phyloP scores from a whole-genome alignment of 306 rosid species.

The Canavalia ensiformis region DNA sequence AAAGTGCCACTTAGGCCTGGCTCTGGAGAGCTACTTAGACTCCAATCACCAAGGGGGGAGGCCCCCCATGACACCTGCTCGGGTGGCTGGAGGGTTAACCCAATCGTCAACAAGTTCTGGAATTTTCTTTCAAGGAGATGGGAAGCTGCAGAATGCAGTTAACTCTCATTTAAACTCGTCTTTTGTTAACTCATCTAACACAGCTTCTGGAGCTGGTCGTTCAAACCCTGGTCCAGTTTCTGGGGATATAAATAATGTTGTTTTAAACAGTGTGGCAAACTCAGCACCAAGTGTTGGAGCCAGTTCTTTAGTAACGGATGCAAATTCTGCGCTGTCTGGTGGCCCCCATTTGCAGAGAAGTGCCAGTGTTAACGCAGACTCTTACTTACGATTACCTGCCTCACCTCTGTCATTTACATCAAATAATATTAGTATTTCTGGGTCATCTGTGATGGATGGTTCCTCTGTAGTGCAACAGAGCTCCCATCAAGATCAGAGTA shows the following conservation, averaged over 20 bases:
- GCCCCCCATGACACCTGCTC: constrained; percentile 92
- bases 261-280: constrained; percentile 80
- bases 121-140: constrained; percentile 98
- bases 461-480: constrained; percentile 86
- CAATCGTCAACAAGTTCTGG: constrained; percentile 95
- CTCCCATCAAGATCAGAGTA: constrained; percentile 85
- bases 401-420: constrained; percentile 98
- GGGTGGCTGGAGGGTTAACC: constrained; percentile 92
- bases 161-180: constrained; percentile 91
- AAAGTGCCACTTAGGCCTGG: constrained; percentile 62
- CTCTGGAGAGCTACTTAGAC: constrained; percentile 81
- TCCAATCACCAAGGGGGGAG: constrained; percentile 75
- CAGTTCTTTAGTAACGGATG: constrained; percentile 98
- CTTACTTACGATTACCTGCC: constrained; percentile 88
- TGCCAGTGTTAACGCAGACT: constrained; percentile 88
- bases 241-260: constrained; percentile 89
- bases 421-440: constrained; percentile 89
- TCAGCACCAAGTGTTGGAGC: constrained; percentile 97
- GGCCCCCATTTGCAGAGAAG: constrained; percentile 98
- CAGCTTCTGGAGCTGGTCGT: constrained; percentile 80
- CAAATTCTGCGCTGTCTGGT: constrained; percentile 92
- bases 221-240: constrained; percentile 84
- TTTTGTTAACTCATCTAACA: constrained; percentile 81
- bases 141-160: constrained; percentile 77
- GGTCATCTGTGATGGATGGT: constrained; percentile 92